Evolutionary conservation across 352 stramenopile species (phyloP).

Genomic region (Pythium diclinum): DNA sequence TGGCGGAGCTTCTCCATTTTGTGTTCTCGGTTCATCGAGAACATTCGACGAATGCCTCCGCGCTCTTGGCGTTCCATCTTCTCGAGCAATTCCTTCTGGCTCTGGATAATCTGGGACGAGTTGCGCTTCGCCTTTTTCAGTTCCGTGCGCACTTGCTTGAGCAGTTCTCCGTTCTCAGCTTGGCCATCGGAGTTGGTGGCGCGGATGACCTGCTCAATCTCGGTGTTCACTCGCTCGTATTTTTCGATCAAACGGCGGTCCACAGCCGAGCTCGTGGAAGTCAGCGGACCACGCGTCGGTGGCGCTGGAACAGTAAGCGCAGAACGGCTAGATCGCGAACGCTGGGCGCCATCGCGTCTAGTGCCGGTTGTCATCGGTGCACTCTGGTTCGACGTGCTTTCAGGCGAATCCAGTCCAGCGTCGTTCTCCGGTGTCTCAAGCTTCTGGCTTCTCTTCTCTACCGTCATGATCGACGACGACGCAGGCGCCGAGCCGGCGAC

Average conservation of each 20-base stretch:
- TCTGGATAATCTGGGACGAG: constrained; percentile 75
- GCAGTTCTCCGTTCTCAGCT: constrained; percentile 28
- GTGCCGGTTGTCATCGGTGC: constrained; percentile 10
- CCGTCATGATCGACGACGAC: constrained; percentile 24
- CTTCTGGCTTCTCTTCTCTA: not conserved
- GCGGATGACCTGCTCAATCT: constrained; percentile 69
- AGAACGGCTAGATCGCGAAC: constrained; percentile 11
- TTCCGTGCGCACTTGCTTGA: constrained; percentile 36
- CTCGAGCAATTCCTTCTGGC: constrained; percentile 76
- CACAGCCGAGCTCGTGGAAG: constrained; percentile 30
- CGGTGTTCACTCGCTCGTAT: constrained; percentile 74
- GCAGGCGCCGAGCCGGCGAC: constrained; percentile 20
- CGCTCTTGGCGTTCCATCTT: constrained; percentile 79
- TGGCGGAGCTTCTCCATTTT: constrained; percentile 71
- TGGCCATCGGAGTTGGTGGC: constrained; percentile 38
- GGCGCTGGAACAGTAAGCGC: not conserved
- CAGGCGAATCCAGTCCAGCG: constrained; percentile 8
- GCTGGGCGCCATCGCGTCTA: not conserved
- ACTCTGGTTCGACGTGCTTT: constrained; percentile 7
- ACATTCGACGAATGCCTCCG: constrained; percentile 56
- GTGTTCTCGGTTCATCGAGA: constrained; percentile 64
- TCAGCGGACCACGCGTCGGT: not conserved
- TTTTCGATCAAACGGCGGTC: constrained; percentile 66
- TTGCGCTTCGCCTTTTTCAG: constrained; percentile 58
- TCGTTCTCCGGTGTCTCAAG: constrained; percentile 1